Base-by-base conservation (phyloP, 495 filamentous ascomycete genomes). In the Neurospora sp. region DNA sequence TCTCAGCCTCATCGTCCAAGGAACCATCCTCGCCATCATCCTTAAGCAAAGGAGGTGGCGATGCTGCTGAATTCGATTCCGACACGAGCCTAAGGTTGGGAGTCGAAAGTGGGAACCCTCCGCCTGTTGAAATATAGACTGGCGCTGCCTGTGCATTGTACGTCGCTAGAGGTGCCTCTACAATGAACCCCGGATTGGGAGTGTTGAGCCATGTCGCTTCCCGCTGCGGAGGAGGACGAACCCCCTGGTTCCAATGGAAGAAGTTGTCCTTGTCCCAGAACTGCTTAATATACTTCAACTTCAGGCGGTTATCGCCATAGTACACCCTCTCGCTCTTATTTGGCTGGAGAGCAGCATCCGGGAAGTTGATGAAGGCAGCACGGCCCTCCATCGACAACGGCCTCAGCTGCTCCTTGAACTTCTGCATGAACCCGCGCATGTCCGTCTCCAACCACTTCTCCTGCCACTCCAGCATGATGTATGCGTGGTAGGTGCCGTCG, bases 381-480 rank as follows among this genome's bases (percentile, higher is more conserved):
- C 35, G 1, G 3, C 69, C 8, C 12, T 27, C 10, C 39, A 70
- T 17, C 9, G 69, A 70, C 10, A 71, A 65, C 3, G 72, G 72
- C 59, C 70, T 76, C 70, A 79, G 40, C 16, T n/a, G 61, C 17
- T 44, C 72, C 71, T 79, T 76, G 17, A 77, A 17, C 37, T 69
- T 40, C 10, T 35, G 69, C 37, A 77, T 38, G 69, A 79, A 79
- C 4, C 27, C 14, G 16, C 73, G 68, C 78, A 79, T 79, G 6
- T 79, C 74, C 41, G 22, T 45, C 41, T 72, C 70, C 73, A 79
- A 53, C 75, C 78, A 79, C 38, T 79, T 79, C 14, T 79, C 78
- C n/a, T 68, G 40, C 75, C 78, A 79, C 72, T 79, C 69, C 10
- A 79, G 16, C 31, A 73, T 79, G 53, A 79, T 44, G 42, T 79